phyloP scores from a whole-genome alignment of 371 early-diverging fungal species.

The Amoeboaphelidium occidentale region DNA sequence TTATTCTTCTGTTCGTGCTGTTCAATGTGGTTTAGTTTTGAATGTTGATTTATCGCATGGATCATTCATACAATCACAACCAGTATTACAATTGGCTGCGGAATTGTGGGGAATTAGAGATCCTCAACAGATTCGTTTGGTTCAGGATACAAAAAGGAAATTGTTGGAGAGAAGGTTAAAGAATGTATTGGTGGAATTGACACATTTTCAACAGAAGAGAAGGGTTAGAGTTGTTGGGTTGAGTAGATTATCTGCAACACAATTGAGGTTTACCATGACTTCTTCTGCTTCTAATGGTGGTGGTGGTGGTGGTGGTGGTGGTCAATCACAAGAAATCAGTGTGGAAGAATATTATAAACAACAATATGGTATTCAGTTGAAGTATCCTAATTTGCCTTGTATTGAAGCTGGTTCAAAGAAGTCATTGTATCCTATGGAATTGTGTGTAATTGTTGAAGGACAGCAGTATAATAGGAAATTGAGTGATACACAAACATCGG shows the following conservation, averaged over 20 bases:
- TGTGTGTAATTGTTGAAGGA: conserved; percentile 51
- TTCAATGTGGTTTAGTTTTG: conserved; percentile 25
- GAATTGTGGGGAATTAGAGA: neutral
- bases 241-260: conserved; percentile 28
- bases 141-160: neutral
- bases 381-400: conserved; percentile 58
- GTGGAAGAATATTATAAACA: conserved; percentile 45
- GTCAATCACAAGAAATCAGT: conserved; percentile 15
- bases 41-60: conserved; percentile 68
- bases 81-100: neutral
- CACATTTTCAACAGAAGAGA: conserved; percentile 35
- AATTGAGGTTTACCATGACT: conserved; percentile 45
- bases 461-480: conserved; percentile 47
- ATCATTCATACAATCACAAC: conserved; percentile 37
- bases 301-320: no score
- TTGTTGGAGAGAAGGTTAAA: neutral
- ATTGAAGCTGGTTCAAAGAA: conserved; percentile 24
- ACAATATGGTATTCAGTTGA: conserved; percentile 33
- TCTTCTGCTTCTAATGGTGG: no score
- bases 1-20: conserved; percentile 54
- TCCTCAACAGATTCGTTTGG: neutral
- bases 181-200: conserved; percentile 31
- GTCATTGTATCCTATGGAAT: conserved; percentile 47
- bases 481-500: conserved; percentile 42
- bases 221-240: conserved; percentile 35